Conservation (phyloP, 2,329 filamentous ascomycete genomes). For the Clonostachys sp. region DNA sequence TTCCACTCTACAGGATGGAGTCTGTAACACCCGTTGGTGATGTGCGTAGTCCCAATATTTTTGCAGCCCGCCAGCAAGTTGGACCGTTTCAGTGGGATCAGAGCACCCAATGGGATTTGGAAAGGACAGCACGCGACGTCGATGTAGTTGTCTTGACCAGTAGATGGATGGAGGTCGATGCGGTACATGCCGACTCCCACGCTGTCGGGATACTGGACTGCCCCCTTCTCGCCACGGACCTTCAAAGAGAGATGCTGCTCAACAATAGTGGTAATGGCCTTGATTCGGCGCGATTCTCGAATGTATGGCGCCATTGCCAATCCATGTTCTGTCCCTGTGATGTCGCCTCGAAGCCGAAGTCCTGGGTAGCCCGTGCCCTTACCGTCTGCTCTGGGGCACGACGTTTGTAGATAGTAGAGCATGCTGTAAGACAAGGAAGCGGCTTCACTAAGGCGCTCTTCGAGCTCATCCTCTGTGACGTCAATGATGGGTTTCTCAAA, state of each 20-base stretch:
- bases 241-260: conserved; percentile 16
- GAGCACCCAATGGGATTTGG: conserved; percentile 14
- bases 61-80: conserved; percentile 17
- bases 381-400: conserved; percentile 15
- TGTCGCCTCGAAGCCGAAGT: conserved; percentile 14
- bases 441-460: conserved; percentile 7
- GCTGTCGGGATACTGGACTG: conserved; percentile 14
- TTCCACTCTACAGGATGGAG: conserved; percentile 20
- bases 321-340: conserved; percentile 16
- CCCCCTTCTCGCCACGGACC: conserved; percentile 10
- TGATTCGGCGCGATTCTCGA: conserved; percentile 15
- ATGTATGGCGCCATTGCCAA: conserved; percentile 19
- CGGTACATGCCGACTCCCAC: conserved; percentile 20
- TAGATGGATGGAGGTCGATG: conserved; percentile 17
- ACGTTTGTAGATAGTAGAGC: conserved; percentile 17
- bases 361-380: conserved; percentile 14
- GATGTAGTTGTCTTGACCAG: conserved; percentile 19
- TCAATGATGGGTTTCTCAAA: conserved; percentile 19
- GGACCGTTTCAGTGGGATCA: conserved; percentile 9
- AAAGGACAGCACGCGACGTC: conserved; percentile 19
- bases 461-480: conserved; percentile 9
- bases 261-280: conserved; percentile 13
- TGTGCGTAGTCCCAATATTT: conserved; percentile 19
- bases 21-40: conserved; percentile 18
- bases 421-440: conserved; percentile 16